These are phyloP conservation scores for Globisporangium alternatum DNA, from an alignment of 352 stramenopile species.

Conservation along the genomic window DNA sequence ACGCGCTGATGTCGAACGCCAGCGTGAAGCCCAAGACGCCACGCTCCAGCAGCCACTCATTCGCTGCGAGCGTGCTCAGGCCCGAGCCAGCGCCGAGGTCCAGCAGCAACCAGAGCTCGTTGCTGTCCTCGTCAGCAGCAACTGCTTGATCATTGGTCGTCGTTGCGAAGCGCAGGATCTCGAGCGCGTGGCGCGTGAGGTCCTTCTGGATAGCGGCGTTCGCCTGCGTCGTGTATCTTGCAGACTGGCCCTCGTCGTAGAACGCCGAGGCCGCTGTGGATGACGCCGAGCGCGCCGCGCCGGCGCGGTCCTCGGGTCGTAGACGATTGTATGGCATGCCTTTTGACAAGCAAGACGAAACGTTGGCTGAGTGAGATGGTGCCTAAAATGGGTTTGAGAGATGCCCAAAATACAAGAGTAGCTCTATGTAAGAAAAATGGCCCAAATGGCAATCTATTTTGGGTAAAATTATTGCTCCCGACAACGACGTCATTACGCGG, in stretches of 20 bases:
- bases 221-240: constrained; percentile 62
- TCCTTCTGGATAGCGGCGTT: constrained; percentile 72
- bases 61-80: constrained; percentile 55
- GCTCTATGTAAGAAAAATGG: no score
- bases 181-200: constrained; percentile 60
- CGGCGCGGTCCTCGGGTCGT: constrained; percentile 43
- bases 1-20: constrained; percentile 72
- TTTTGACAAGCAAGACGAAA: no score
- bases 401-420: no score
- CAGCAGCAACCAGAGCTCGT: constrained; percentile 39
- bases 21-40: constrained; percentile 37
- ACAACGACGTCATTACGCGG: no score
- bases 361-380: no score
- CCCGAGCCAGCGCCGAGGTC: constrained; percentile 72
- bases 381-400: no score
- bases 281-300: constrained; percentile 29
- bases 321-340: constrained; percentile 55
- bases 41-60: constrained; percentile 43
- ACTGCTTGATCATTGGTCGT: not conserved
- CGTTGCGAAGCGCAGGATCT: constrained; percentile 31
- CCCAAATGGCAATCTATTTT: no score
- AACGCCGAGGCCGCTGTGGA: constrained; percentile 49
- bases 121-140: not conserved
- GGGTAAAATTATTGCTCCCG: no score
- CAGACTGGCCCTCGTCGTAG: constrained; percentile 60